Percentiles rank a stretch among this genome's conserved stretches.
phyloP scores from a whole-genome alignment of 2,329 filamentous ascomycete species.

The Parascedosporium putredinis region DNA sequence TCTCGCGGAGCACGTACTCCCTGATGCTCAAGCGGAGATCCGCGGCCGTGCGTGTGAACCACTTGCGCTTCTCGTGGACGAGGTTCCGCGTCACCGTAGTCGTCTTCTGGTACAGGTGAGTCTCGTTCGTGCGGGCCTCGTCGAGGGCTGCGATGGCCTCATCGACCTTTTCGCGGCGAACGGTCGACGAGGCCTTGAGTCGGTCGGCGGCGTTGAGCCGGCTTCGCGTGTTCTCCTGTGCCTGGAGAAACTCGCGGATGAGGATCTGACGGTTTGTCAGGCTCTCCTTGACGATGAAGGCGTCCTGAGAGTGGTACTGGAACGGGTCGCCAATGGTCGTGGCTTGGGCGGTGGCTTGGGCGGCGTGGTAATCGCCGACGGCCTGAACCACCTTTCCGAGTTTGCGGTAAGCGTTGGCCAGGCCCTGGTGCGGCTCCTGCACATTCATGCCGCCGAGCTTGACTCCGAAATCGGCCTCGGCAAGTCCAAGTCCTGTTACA shows the following conservation, averaged over 20 bases:
- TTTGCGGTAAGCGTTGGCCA: conserved; percentile 86
- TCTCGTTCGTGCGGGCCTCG: conserved; percentile 74
- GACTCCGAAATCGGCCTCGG: conserved; percentile 87
- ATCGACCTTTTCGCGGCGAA: conserved; percentile 91
- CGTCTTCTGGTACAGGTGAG: conserved; percentile 74
- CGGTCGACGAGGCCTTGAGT: conserved; percentile 74
- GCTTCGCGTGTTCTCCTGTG: conserved; percentile 73
- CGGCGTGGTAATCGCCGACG: conserved; percentile 89
- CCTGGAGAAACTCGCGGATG: conserved; percentile 83
- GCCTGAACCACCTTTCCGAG: conserved; percentile 89
- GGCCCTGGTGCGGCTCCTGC: conserved; percentile 80
- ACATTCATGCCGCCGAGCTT: conserved; percentile 79
- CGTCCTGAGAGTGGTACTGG: conserved; percentile 88
- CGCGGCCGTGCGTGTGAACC: conserved; percentile 78
- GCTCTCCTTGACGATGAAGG: conserved; percentile 96
- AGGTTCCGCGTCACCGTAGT: conserved; percentile 83
- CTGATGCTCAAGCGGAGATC: conserved; percentile 76
- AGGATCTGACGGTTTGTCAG: conserved; percentile 96
- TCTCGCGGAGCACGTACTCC: conserved; percentile 88
- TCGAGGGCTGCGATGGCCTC: conserved; percentile 89
- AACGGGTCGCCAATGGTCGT: conserved; percentile 90
- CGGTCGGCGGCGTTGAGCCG: conserved; percentile 81
- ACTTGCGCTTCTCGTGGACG: conserved; percentile 76
- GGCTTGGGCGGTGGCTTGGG: conserved; percentile 91
- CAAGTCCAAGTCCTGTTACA: conserved; percentile 68